Percentiles rank a stretch among this genome's conserved stretches.
Conservation (phyloP, 2,329 filamentous ascomycete species). For the Botrytis medusae region DNA sequence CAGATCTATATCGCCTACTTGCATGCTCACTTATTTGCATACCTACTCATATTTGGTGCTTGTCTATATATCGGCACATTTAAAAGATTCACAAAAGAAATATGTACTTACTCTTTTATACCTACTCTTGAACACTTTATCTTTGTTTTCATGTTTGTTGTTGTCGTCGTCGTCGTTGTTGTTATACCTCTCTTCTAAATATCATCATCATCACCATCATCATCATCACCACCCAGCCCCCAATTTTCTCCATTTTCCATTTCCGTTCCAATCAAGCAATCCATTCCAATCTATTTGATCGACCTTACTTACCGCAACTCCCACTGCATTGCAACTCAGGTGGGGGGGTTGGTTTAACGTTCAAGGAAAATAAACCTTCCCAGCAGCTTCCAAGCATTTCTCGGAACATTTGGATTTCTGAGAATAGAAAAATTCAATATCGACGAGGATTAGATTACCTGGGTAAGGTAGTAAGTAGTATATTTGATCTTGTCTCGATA, state of each 20-base stretch:
- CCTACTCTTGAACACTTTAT: no score
- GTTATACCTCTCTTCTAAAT: background rate
- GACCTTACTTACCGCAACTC: background rate
- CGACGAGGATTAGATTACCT: background rate
- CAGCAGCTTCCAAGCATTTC: slow-evolving; percentile 14
- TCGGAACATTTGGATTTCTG: background rate
- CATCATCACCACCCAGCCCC: background rate
- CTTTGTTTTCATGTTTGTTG: no score
- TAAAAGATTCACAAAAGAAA: background rate
- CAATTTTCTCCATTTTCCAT: background rate
- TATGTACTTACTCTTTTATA: background rate
- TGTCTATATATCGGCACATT: background rate
- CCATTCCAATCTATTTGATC: background rate
- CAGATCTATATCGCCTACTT: background rate
- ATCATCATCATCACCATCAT: background rate
- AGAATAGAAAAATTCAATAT: slow-evolving; percentile 8
- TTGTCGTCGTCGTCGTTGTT: background rate
- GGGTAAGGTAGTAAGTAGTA: background rate
- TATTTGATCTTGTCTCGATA: background rate
- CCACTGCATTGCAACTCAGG: slow-evolving; percentile 8
- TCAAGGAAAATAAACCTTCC: background rate
- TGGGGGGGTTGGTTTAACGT: slow-evolving; percentile 10
- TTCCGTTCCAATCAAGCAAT: background rate
- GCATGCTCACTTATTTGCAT: background rate
- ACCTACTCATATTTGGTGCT: background rate